These are phyloP conservation scores for Dunaliella sp. DNA, from an alignment of 139 green algal species.

Conservation along the genomic window DNA sequence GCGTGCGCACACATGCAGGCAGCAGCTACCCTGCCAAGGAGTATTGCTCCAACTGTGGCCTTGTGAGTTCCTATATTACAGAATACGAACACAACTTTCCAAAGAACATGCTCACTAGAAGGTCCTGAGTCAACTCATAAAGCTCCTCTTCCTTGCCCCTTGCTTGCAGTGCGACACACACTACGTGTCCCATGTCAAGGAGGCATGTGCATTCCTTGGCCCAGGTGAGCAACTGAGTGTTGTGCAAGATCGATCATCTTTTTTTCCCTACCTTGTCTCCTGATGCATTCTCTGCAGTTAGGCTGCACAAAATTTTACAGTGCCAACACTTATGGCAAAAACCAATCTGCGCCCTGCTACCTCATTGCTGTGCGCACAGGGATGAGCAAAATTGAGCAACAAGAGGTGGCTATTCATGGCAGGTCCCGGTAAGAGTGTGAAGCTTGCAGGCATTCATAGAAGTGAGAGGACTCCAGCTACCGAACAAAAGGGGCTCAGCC, in stretches of 20 bases:
- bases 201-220: constrained; percentile 94
- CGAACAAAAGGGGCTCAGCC: no score
- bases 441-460: no score
- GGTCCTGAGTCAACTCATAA: not conserved
- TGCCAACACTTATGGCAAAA: no score
- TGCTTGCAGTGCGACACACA: constrained; percentile 82
- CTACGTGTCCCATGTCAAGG: constrained; percentile 94
- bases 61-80: constrained; percentile 31
- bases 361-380: constrained; percentile 11
- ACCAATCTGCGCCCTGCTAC: not conserved
- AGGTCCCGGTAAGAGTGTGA: constrained; percentile 26
- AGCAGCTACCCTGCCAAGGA: constrained; percentile 84
- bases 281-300: no score
- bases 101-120: not conserved
- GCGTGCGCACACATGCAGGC: constrained; percentile 65
- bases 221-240: constrained; percentile 35
- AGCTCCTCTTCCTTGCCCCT: not conserved
- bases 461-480: no score
- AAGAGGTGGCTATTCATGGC: constrained; percentile 48
- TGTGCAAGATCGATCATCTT: no score
- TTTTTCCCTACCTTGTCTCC: no score
- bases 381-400: constrained; percentile 38
- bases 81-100: not conserved
- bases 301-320: no score
- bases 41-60: constrained; percentile 85